These are phyloP conservation scores for Tubosaeta brunneosetosa DNA, from an alignment of 768 basidiomycete genomes.

Conservation along the genomic window DNA sequence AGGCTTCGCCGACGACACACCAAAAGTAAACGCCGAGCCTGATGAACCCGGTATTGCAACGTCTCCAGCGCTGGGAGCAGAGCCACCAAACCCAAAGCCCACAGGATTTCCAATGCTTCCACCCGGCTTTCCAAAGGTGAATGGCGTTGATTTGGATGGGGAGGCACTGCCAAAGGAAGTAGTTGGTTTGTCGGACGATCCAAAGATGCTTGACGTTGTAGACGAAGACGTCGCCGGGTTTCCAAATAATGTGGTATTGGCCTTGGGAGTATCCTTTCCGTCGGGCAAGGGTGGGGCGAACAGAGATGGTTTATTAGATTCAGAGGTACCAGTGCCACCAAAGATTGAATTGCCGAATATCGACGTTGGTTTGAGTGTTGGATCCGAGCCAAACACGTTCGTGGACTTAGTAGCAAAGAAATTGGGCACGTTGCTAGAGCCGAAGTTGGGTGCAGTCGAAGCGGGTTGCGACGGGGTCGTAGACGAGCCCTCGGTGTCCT, in stretches of 20 bases:
- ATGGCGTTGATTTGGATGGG: conserved; percentile 20
- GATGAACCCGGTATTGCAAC: conserved; percentile 10
- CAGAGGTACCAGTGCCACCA: conserved; percentile 13
- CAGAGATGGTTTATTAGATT: conserved; percentile 11
- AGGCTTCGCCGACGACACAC: conserved; percentile 16
- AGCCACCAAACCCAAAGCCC: conserved; percentile 47
- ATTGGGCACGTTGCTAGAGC: conserved; percentile 14
- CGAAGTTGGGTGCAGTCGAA: conserved; percentile 13
- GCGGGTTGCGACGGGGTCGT: conserved; percentile 5
- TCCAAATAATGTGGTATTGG: conserved; percentile 17
- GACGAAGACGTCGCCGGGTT: conserved; percentile 9
- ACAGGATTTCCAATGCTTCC: conserved; percentile 62
- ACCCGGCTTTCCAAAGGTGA: conserved; percentile 29
- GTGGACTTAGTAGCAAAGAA: conserved; percentile 23
- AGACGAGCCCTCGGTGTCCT: conserved; percentile 9
- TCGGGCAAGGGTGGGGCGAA: conserved; percentile 11
- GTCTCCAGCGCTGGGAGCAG: conserved; percentile 19
- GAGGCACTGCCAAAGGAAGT: conserved; percentile 28
- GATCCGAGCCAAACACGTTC: conserved; percentile 20
- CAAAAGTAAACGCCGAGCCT: conserved; percentile 23
- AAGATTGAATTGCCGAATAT: conserved; percentile 25
- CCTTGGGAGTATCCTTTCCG: conserved; percentile 14
- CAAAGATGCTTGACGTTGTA: conserved; percentile 17
- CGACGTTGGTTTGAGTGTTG: conserved; percentile 18
- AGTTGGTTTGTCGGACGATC: conserved; percentile 21